These are phyloP conservation scores for Microthyrium microscopicum DNA, from an alignment of 2,329 filamentous ascomycete species.

Conservation along the genomic window DNA sequence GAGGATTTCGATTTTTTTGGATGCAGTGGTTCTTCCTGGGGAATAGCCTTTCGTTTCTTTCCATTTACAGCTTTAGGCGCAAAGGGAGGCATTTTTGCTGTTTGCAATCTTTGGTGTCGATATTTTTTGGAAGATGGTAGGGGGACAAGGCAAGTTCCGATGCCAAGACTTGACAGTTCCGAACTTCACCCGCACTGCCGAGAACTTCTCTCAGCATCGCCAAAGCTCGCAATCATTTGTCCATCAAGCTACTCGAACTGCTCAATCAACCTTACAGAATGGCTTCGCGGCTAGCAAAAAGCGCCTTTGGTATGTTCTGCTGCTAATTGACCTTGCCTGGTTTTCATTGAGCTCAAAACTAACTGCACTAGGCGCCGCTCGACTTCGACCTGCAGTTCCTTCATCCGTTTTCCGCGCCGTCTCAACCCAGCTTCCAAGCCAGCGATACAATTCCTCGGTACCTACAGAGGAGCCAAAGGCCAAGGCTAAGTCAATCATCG, in stretches of 20 bases:
- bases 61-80: too few species aligned
- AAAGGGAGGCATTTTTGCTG: too few species aligned
- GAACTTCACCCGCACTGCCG: too few species aligned
- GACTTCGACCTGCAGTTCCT: conserved; percentile 62
- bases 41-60: neutral
- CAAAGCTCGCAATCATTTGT: too few species aligned
- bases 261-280: too few species aligned
- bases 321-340: conserved; percentile 12
- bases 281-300: conserved; percentile 95
- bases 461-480: conserved; percentile 82
- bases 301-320: conserved; percentile 66
- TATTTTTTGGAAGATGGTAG: too few species aligned
- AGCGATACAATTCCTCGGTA: conserved; percentile 55
- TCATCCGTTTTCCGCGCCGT: conserved; percentile 60
- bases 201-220: too few species aligned
- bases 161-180: too few species aligned
- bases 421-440: conserved; percentile 48
- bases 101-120: too few species aligned
- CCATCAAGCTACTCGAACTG: too few species aligned
- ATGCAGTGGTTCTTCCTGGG: neutral
- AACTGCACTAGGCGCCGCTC: conserved; percentile 56
- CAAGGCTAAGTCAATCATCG: conserved; percentile 91
- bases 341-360: conserved; percentile 26
- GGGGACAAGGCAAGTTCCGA: too few species aligned
- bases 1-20: too few species aligned